Evolutionary conservation across 768 basidiomycete genomes (phyloP).

Genomic region (Phanerochaete sordida): DNA sequence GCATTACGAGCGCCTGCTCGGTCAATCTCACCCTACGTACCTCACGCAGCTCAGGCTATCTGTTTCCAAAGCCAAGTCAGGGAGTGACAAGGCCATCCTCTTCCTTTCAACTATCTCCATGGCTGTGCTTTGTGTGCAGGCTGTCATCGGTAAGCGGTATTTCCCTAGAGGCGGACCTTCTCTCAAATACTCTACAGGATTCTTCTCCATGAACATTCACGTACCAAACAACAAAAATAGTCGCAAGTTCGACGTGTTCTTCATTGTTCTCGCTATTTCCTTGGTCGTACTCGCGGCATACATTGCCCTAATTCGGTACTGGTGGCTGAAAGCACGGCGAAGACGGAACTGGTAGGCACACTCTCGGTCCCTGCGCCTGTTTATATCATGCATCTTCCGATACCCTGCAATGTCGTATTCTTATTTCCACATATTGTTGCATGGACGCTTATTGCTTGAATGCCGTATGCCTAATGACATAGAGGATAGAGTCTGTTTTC

Average conservation of each 20-base stretch:
- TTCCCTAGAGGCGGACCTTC: not conserved
- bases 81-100: slow-evolving; percentile 64
- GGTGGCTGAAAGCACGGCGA: slow-evolving; percentile 58
- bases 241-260: slow-evolving; percentile 47
- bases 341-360: slow-evolving; percentile 18
- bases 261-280: slow-evolving; percentile 42
- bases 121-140: slow-evolving; percentile 61
- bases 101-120: slow-evolving; percentile 65
- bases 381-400: not conserved
- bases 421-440: not conserved
- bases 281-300: slow-evolving; percentile 41
- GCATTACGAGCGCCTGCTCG: slow-evolving; percentile 86
- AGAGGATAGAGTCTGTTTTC: not conserved
- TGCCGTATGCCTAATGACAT: not conserved
- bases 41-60: slow-evolving; percentile 69
- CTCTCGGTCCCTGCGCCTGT: not conserved
- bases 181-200: slow-evolving; percentile 50
- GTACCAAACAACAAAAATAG: slow-evolving; percentile 53
- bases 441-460: not conserved
- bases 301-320: slow-evolving; percentile 48
- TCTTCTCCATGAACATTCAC: slow-evolving; percentile 63
- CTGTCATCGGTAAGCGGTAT: slow-evolving; percentile 47
- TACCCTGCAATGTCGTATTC: not conserved
- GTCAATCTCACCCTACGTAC: slow-evolving; percentile 85
- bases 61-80: slow-evolving; percentile 54